Evolutionary conservation across 257 asterid species (phyloP), one percentile per base, ranked within the genome.

Genomic region (Ilex asprella): DNA sequence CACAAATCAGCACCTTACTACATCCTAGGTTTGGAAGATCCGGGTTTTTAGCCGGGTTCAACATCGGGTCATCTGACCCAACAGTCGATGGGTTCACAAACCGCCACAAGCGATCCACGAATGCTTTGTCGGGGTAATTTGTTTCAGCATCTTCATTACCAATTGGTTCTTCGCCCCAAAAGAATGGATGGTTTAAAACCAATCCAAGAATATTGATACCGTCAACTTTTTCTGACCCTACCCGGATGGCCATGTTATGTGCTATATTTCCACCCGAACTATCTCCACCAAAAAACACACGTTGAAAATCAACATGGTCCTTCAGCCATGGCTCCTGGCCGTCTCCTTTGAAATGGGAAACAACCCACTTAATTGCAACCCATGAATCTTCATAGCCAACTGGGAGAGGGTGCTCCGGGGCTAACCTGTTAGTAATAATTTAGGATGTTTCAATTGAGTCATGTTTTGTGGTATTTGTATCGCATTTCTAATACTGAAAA

Each of bases 371-470:
- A 21, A 88, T 74, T 1, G 82, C 93, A 0, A 9, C 58, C 86
- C 88, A 82, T 0, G 90, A 80, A 69, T 89, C 96, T 46, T 82
- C 64, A 31, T 78, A 76, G 11, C 76, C 91, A 5, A 31, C 39
- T 0, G 95, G 96, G 1, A 89, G 77, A 8, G 75, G 89, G 66
- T 80, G 39, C 53, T 86, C 90, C 0, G 95, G 95, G 30, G 95
- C 95, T 54, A 82, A 58, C 30, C 94, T 68, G 71, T 89, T 21
- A 21, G 27, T 21, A 21, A 21, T 21, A 21, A 21, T 21, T 21
- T 21, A 21, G 27, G 27, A 21, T 21, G 27, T 21, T 21, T 21
- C 27, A 21, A 21, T 21, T 21, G 27, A 21, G 27, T 21, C 27
- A 21, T 21, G 27, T 21, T 21, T 21, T 21, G 27, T 21, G 27